phyloP scores from a whole-genome alignment of 2,329 filamentous ascomycete species.

The Phoma sp. region DNA sequence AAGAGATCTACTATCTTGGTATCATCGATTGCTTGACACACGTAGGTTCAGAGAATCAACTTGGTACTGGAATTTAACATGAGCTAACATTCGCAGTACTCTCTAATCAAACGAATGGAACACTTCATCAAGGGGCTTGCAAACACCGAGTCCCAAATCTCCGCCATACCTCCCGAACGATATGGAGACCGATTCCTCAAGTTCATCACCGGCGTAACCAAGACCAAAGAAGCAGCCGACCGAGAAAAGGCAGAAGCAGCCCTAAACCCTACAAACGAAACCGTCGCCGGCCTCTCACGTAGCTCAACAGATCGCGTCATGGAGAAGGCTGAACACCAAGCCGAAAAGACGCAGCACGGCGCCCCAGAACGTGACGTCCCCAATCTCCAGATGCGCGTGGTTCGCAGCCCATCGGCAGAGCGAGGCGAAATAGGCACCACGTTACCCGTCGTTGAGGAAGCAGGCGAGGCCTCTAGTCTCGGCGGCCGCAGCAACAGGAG shows the following conservation, averaged over 20 bases:
- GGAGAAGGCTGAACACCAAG: conserved; percentile 66
- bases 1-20: conserved; percentile 96
- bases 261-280: conserved; percentile 44
- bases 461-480: conserved; percentile 75
- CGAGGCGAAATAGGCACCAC: conserved; percentile 62
- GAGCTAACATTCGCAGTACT: conserved; percentile 70
- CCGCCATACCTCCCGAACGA: conserved; percentile 84
- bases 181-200: conserved; percentile 94
- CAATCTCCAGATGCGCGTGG: conserved; percentile 65
- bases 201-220: conserved; percentile 90
- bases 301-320: conserved; percentile 60
- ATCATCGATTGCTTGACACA: conserved; percentile 98
- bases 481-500: conserved; percentile 62
- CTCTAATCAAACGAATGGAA: conserved; percentile 91
- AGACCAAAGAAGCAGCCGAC: conserved; percentile 83
- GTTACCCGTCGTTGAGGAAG: conserved; percentile 88
- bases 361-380: conserved; percentile 63
- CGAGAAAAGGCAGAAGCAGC: conserved; percentile 55
- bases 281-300: conserved; percentile 48
- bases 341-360: conserved; percentile 63
- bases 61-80: too few relatives aligned
- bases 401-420: conserved; percentile 64
- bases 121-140: conserved; percentile 96
- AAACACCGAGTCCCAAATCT: conserved; percentile 84
- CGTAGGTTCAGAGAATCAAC: conserved; percentile 62